Evolutionary conservation across 768 basidiomycete genomes (phyloP).

Genomic region (Leucocoprinus birnbaumii): DNA sequence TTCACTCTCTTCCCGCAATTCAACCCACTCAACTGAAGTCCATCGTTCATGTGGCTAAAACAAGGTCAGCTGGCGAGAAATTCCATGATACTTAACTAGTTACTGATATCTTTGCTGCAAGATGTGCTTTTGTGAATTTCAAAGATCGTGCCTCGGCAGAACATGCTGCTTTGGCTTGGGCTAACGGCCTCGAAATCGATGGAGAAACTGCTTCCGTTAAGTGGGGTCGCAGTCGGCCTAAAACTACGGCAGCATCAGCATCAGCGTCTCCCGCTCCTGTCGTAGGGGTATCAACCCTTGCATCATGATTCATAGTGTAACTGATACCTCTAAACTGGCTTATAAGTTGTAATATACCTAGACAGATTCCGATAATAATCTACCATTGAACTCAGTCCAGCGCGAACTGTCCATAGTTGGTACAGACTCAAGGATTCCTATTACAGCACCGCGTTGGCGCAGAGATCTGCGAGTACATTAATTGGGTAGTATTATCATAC

Average conservation of each 20-base stretch:
- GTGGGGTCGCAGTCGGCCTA: constrained; percentile 81
- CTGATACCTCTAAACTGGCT: constrained; percentile 3
- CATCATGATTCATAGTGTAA: constrained; percentile 13
- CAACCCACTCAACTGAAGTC: constrained; percentile 73
- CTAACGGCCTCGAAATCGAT: constrained; percentile 87
- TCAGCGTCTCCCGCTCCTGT: constrained; percentile 17
- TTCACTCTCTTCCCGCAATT: constrained; percentile 62
- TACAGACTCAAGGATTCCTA: too few relatives aligned
- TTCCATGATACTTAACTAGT: background rate
- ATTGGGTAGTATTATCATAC: too few relatives aligned
- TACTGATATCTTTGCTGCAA: constrained; percentile 20
- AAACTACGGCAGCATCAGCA: constrained; percentile 26
- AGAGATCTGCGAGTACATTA: too few relatives aligned
- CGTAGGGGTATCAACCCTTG: constrained; percentile 16
- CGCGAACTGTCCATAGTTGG: too few relatives aligned
- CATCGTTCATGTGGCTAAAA: constrained; percentile 81
- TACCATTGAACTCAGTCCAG: too few relatives aligned
- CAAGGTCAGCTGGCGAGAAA: constrained; percentile 50
- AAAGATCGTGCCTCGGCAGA: constrained; percentile 81
- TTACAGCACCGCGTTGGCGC: too few relatives aligned
- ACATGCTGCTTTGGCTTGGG: constrained; percentile 82
- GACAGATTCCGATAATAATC: background rate
- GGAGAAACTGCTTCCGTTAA: constrained; percentile 70
- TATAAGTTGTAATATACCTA: background rate
- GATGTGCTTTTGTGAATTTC: constrained; percentile 97